Evolutionary conservation across 2,329 filamentous ascomycete genomes (phyloP).

Genomic region (Fusarium pilosicola): DNA sequence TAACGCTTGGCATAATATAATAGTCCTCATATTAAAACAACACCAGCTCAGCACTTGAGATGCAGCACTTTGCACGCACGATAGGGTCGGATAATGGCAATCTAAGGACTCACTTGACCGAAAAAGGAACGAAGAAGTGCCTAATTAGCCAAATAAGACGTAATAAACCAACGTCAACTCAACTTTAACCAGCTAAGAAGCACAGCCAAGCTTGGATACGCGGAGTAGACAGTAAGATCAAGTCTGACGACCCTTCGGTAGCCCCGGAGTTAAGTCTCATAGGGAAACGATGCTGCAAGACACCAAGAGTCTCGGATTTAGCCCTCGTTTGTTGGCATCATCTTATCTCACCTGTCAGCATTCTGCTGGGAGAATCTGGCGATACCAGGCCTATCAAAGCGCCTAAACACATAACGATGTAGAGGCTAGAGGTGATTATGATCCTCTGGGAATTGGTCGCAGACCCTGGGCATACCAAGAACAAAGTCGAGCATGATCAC

Average conservation of each 20-base stretch:
- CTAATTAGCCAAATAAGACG: constrained; percentile 16
- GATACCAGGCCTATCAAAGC: constrained; percentile 2
- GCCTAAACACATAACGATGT: neutral
- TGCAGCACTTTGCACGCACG: neutral
- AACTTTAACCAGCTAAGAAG: constrained; percentile 1
- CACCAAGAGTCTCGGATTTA: neutral
- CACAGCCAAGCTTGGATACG: constrained; percentile 1
- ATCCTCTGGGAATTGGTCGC: constrained; percentile 7
- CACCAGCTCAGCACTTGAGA: neutral
- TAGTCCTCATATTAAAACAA: neutral
- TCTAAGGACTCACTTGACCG: constrained; percentile 12
- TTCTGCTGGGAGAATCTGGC: neutral
- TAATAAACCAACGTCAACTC: constrained; percentile 6
- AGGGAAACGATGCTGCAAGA: neutral
- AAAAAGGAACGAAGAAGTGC: neutral
- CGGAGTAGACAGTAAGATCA: constrained; percentile 21
- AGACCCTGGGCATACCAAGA: constrained; percentile 2
- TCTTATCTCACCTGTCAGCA: constrained; percentile 34
- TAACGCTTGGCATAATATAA: constrained; percentile 22
- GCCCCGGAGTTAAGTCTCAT: constrained; percentile 36
- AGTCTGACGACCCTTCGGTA: constrained; percentile 27
- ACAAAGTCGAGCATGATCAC: neutral
- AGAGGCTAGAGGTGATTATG: neutral
- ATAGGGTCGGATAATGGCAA: neutral
- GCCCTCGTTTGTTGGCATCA: neutral